Evolutionary conservation across 2,329 filamentous ascomycete genomes (phyloP).

Genomic region (Ophiostoma sp.): DNA sequence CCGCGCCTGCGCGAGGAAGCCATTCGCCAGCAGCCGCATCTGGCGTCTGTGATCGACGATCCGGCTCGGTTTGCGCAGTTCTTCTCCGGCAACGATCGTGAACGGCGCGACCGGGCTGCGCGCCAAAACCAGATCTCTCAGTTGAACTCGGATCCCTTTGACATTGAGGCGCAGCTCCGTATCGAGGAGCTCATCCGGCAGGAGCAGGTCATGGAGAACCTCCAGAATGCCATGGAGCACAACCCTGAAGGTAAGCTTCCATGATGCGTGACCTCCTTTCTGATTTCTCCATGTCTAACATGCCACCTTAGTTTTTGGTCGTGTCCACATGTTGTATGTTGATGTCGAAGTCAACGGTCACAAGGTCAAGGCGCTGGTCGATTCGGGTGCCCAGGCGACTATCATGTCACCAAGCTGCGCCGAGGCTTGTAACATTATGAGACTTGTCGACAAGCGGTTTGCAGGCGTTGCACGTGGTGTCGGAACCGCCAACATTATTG

Average conservation of each 20-base stretch:
- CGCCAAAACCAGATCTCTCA: slow-evolving; percentile 77
- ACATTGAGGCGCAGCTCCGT: slow-evolving; percentile 80
- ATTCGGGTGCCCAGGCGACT: slow-evolving; percentile 94
- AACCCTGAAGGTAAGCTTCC: slow-evolving; percentile 77
- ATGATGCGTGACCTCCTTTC: too few relatives aligned
- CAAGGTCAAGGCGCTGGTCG: slow-evolving; percentile 90
- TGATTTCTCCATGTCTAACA: background rate
- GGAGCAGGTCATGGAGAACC: slow-evolving; percentile 87
- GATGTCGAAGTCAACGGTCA: slow-evolving; percentile 90
- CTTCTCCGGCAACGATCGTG: slow-evolving; percentile 61
- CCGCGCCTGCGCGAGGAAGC: slow-evolving; percentile 66
- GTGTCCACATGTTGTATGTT: slow-evolving; percentile 94
- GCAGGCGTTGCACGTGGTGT: slow-evolving; percentile 89
- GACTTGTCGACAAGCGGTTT: slow-evolving; percentile 86
- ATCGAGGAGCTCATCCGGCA: slow-evolving; percentile 98
- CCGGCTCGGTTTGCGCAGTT: slow-evolving; percentile 69
- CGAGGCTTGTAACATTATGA: slow-evolving; percentile 90
- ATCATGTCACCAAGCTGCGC: slow-evolving; percentile 97
- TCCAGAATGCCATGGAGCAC: slow-evolving; percentile 94
- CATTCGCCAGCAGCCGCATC: slow-evolving; percentile 64
- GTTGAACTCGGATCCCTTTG: slow-evolving; percentile 90
- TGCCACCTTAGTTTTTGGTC: slow-evolving; percentile 67
- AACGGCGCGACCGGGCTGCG: slow-evolving; percentile 66
- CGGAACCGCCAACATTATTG: slow-evolving; percentile 88
- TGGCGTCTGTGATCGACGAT: slow-evolving; percentile 71